Percentiles rank a stretch among this genome's conserved stretches.
These are phyloP conservation scores for Flammula alnicola DNA, from an alignment of 1,284 basidiomycete genomes.

Conservation along the genomic window DNA sequence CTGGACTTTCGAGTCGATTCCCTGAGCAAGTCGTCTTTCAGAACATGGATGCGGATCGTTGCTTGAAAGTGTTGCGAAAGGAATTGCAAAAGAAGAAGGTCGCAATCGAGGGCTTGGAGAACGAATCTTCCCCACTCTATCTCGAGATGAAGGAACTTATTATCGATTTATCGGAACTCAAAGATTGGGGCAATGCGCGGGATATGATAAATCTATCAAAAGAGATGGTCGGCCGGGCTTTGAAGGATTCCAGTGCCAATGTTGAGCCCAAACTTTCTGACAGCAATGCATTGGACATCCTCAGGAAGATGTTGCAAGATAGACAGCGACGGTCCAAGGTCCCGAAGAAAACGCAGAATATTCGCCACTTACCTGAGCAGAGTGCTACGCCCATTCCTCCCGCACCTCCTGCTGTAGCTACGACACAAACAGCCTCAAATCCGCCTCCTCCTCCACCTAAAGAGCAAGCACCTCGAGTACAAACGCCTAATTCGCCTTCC, in stretches of 20 bases:
- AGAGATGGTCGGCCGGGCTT: conserved; percentile 39
- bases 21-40: conserved; percentile 59
- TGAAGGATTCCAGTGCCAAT: conserved; percentile 28
- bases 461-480: background rate
- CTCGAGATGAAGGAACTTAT: conserved; percentile 42
- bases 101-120: conserved; percentile 27
- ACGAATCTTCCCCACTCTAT: conserved; percentile 36
- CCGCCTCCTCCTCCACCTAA: conserved; percentile 10
- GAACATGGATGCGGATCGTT: conserved; percentile 54
- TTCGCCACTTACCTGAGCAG: conserved; percentile 8
- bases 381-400: conserved; percentile 12
- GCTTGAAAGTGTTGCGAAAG: conserved; percentile 52
- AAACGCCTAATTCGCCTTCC: background rate
- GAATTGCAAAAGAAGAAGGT: conserved; percentile 50
- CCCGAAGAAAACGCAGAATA: background rate
- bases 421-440: background rate
- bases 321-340: conserved; percentile 37
- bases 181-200: conserved; percentile 68
- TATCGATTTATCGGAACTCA: conserved; percentile 44
- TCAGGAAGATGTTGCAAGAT: conserved; percentile 31
- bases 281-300: conserved; percentile 29
- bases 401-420: conserved; percentile 16
- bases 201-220: conserved; percentile 60
- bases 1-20: conserved; percentile 70
- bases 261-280: conserved; percentile 18